Percentiles rank a stretch among this genome's conserved stretches.
phyloP scores from a whole-genome alignment of 352 stramenopile genomes.

The Pythium folliculosum region DNA sequence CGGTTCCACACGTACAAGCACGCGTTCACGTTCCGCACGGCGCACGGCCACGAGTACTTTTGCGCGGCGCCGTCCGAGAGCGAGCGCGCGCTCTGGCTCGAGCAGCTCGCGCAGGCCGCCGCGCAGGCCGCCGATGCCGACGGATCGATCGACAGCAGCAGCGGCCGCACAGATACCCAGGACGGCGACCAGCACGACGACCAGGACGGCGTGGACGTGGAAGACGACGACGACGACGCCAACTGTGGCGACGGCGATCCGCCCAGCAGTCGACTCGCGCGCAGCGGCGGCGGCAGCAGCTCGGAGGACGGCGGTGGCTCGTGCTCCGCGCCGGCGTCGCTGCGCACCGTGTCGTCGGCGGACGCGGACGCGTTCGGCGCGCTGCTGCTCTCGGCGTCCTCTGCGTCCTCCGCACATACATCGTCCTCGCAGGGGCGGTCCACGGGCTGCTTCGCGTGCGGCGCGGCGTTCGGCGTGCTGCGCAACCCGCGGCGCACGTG shows the following conservation, averaged over 20 bases:
- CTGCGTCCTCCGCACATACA: not conserved
- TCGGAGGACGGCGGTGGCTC: no score
- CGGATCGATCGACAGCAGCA: conserved; percentile 3
- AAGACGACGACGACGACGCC: conserved; percentile 1
- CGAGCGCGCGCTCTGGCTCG: conserved; percentile 35
- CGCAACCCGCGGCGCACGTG: conserved; percentile 25
- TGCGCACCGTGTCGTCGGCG: conserved; percentile 4
- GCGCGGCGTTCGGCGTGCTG: conserved; percentile 28
- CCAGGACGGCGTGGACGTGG: not conserved
- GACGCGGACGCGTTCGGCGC: not conserved
- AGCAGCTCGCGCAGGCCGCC: conserved; percentile 22
- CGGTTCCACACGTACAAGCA: conserved; percentile 35
- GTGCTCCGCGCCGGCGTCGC: not conserved
- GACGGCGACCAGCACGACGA: not conserved
- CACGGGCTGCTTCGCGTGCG: conserved; percentile 26
- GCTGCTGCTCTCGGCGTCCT: not conserved
- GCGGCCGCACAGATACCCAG: not conserved
- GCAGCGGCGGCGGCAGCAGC: no score
- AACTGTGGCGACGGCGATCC: not conserved
- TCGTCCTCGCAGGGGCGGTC: not conserved
- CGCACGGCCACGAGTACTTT: conserved; percentile 32
- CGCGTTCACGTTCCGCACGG: conserved; percentile 36
- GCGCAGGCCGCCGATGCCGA: not conserved
- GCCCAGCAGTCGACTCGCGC: no score
- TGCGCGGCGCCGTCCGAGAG: conserved; percentile 31